These are phyloP conservation scores for Kuraishia floccosa DNA, from an alignment of 805 yeast genomes.

Conservation along the genomic window DNA sequence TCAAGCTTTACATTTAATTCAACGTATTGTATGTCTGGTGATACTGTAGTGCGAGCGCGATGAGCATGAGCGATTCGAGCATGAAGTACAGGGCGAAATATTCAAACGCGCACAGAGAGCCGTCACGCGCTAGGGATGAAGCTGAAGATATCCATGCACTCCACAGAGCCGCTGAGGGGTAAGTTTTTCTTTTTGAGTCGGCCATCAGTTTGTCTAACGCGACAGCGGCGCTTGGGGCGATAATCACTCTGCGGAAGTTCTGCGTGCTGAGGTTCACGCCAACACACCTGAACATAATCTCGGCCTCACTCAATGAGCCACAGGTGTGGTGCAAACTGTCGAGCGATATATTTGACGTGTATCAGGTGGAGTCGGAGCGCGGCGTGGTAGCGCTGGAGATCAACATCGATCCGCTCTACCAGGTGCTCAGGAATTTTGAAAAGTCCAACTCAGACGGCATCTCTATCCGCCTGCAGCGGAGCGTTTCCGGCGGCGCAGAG, in stretches of 20 bases:
- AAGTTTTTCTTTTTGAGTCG: conserved; percentile 1
- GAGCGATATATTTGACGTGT: conserved; percentile 31
- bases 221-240: conserved; percentile 34
- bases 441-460: conserved; percentile 38
- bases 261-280: conserved; percentile 49
- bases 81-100: too few species aligned
- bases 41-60: neutral
- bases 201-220: too few species aligned
- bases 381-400: conserved; percentile 49
- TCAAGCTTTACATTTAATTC: conserved; percentile 17
- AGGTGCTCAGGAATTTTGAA: conserved; percentile 47
- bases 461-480: conserved; percentile 38
- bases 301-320: conserved; percentile 43
- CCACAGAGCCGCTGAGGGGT: conserved; percentile 5
- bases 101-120: neutral
- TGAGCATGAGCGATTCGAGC: neutral
- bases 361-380: conserved; percentile 39
- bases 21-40: neutral
- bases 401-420: conserved; percentile 47
- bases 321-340: conserved; percentile 58
- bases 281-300: conserved; percentile 34
- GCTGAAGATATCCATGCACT: conserved; percentile 6
- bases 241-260: conserved; percentile 39
- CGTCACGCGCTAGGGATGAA: conserved; percentile 5
- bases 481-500: conserved; percentile 9